These are phyloP conservation scores for Aschersonia sp. DNA, from an alignment of 2,329 filamentous ascomycete genomes.

Conservation along the genomic window DNA sequence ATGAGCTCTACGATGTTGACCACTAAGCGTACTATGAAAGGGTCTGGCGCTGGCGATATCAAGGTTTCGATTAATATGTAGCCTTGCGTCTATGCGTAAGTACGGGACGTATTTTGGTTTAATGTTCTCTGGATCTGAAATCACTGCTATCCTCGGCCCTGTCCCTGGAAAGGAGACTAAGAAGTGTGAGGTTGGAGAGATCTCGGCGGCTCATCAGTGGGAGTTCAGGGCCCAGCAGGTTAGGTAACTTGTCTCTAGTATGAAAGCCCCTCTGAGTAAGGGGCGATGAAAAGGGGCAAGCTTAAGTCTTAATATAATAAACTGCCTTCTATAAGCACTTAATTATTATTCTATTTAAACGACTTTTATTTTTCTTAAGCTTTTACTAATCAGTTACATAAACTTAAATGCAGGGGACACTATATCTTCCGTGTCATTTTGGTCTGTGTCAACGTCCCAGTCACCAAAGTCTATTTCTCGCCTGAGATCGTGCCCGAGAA, in stretches of 20 bases:
- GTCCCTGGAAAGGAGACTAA: too few relatives aligned
- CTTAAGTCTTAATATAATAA: too few relatives aligned
- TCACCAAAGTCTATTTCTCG: background rate
- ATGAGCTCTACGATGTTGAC: constrained; percentile 31
- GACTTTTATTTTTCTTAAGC: too few relatives aligned
- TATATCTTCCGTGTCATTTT: background rate
- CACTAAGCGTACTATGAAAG: constrained; percentile 31
- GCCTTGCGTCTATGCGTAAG: constrained; percentile 32
- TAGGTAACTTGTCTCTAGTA: too few relatives aligned
- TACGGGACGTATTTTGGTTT: constrained; percentile 20
- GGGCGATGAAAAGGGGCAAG: too few relatives aligned
- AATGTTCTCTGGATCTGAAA: background rate
- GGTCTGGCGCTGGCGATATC: constrained; percentile 23
- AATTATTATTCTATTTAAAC: too few relatives aligned
- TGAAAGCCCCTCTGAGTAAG: too few relatives aligned
- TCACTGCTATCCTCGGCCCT: background rate
- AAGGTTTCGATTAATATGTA: constrained; percentile 20
- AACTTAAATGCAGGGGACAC: background rate
- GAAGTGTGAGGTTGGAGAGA: too few relatives aligned
- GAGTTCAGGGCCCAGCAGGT: too few relatives aligned
- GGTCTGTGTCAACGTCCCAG: background rate
- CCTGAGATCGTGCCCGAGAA: background rate
- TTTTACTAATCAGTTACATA: too few relatives aligned
- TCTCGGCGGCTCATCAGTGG: too few relatives aligned
- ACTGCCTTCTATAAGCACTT: too few relatives aligned